Evolutionary conservation across 441 rosid genomes (phyloP), one percentile per base, ranked within the genome.

Genomic region (Adansonia gregorii): DNA sequence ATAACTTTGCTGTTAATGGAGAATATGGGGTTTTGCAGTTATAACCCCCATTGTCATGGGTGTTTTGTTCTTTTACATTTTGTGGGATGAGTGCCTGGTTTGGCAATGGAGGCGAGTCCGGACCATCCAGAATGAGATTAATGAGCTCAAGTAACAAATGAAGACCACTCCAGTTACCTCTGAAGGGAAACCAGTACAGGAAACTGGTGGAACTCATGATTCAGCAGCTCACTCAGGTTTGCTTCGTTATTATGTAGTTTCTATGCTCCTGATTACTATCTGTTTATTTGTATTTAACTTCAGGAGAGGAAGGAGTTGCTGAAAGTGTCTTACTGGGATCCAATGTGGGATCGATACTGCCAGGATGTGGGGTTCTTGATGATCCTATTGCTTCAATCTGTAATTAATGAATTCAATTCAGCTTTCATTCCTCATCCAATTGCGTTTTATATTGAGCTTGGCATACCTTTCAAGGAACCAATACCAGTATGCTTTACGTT

Each of bases 41-140:
- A 67, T 92, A 22, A 94, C 90, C 55, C 98, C 95, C 2, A 48
- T 85, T 63, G 92, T 89, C 31, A 93, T 90, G 98, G 86, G 89
- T 69, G 72, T 93, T 24, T 86, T 93, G 76, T 93, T 93, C 64
- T 74, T 43, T 17, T 89, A 93, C 86, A 93, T 93, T 2, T 66
- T 93, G 46, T 89, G 89, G 88, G 89, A 89, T 17, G 97, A 95
- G 22, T 92, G 90, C 81, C 85, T 93, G 81, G 98, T 97, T 64
- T 92, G 97, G 97, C 93, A 94, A 83, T 92, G 98, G 97, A 90
- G 95, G 81, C 90, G 94, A 19, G 97, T 93, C 5, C 87, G 98
- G 78, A 93, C 98, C 31, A 79, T 85, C 0, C 98, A 92, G 84
- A 83, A 31, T 71, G 95, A 92, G 77, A 90, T 93, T 64, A 92